Conservation (phyloP, 2,329 filamentous ascomycete species). For the Phyllosticta paracitricarpa region DNA sequence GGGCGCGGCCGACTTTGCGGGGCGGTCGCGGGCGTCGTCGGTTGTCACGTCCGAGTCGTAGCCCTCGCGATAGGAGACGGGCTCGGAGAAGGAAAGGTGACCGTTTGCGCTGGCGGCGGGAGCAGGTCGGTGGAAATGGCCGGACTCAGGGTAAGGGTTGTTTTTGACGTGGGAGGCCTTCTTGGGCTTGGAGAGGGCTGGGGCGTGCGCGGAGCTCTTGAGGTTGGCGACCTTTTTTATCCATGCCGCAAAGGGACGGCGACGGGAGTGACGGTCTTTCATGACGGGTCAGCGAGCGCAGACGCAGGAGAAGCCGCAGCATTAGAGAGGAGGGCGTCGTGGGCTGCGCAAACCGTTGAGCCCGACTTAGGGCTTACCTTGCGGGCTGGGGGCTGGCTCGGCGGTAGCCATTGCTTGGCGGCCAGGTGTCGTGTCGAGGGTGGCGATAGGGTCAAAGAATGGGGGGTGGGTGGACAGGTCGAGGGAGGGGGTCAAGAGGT, state of each 20-base stretch:
- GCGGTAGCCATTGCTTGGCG: slow-evolving; percentile 32
- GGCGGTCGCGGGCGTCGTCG: slow-evolving; percentile 37
- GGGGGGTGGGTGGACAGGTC: neutral
- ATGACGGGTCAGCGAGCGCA: slow-evolving; percentile 4
- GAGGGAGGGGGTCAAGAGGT: neutral
- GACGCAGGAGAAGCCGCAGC: slow-evolving; percentile 4
- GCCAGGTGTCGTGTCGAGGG: slow-evolving; percentile 2
- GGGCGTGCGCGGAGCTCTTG: slow-evolving; percentile 62
- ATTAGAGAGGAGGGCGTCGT: slow-evolving; percentile 1
- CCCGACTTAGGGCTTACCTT: slow-evolving; percentile 27
- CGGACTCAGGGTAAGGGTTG: slow-evolving; percentile 86
- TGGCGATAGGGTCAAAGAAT: neutral
- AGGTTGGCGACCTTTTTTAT: slow-evolving; percentile 88
- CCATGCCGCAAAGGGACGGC: slow-evolving; percentile 83
- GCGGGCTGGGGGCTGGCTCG: slow-evolving; percentile 33
- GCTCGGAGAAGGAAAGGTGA: slow-evolving; percentile 41
- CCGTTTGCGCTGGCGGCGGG: slow-evolving; percentile 39
- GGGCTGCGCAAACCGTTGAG: slow-evolving; percentile 4
- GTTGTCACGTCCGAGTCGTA: slow-evolving; percentile 49
- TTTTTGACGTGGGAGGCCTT: slow-evolving; percentile 54
- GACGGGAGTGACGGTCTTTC: slow-evolving; percentile 61
- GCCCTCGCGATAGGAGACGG: slow-evolving; percentile 35
- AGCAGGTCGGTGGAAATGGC: slow-evolving; percentile 45
- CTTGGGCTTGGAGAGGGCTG: slow-evolving; percentile 31
- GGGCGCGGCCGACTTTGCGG: slow-evolving; percentile 62